Base-by-base conservation (phyloP, 306 rosid species). In the Corylus heterophylla region DNA sequence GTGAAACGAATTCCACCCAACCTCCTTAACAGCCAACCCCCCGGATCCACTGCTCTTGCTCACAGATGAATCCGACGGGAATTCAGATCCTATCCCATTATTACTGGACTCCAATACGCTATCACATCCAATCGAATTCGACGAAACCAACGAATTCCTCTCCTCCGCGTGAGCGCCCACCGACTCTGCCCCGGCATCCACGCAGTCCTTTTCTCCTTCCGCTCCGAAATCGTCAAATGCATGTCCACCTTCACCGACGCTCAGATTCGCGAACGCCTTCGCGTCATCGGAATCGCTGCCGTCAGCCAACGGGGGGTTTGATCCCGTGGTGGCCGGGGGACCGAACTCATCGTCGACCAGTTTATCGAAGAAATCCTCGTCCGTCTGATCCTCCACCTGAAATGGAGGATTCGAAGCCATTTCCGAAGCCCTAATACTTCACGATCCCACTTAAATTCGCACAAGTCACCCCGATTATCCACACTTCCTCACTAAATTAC, bases 351-450 rank as follows among this genome's bases (percentile, higher is more conserved):
- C 95, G 81, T 89, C 91, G 18, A 94, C 96, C 83, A 94, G 83
- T 83, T 90, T 94, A 84, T 94, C 98, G 61, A 94, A 94, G 84
- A 94, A 94, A 85, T 92, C 98, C 82, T 85, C 98, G 59, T 92
- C 96, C 42, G 97, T 86, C 76, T 89, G 93, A 92, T 94, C 98
- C 94, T 94, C 96, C 94, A 92, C 71, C 16, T 81, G 83, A 71
- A 86, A 89, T 80, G 97, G 92, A 91, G 94, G 97, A 90, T 85
- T 89, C 62, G 96, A 83, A 80, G 92, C 97, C 98, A 94, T 94
- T 77, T 49, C 37, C 74, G 78, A 68, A 85, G 76, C 85, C 90
- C 83, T 78, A 83, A 78, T 8, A 76, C 88, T 83, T 76, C 50
- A 73, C 63, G 79, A 49, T 78, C 58, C 35, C 62, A 50, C 73